These are phyloP conservation scores for Lactuca saligna DNA, from an alignment of 129 eudicot genomes.

Conservation along the genomic window DNA sequence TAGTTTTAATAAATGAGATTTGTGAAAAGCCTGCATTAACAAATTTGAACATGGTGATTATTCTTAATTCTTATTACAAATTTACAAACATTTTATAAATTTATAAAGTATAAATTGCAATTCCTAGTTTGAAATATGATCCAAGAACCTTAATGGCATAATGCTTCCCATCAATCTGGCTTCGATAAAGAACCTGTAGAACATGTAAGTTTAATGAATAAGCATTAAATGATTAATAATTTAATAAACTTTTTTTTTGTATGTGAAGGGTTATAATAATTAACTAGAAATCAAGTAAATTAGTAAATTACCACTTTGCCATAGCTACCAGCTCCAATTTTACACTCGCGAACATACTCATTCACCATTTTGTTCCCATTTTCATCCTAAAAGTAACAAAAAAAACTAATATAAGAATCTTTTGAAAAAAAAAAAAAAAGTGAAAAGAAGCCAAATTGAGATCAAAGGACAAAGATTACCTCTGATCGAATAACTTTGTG, in stretches of 20 bases:
- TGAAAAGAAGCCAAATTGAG: too few species aligned
- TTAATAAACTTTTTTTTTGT: neutral
- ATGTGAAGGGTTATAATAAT: constrained; percentile 2
- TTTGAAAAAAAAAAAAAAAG: too few species aligned
- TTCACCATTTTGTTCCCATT: constrained; percentile 86
- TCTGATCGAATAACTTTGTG: constrained; percentile 61
- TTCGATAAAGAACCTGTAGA: constrained; percentile 81
- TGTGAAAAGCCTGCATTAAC: constrained; percentile 83
- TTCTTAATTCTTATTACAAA: constrained; percentile 1
- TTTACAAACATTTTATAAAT: neutral
- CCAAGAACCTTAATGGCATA: constrained; percentile 86
- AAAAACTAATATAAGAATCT: too few species aligned
- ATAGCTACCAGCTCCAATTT: constrained; percentile 94
- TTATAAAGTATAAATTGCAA: neutral
- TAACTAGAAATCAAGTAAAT: constrained; percentile 31
- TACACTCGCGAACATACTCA: constrained; percentile 71
- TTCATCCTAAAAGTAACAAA: constrained; percentile 60
- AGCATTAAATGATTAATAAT: neutral
- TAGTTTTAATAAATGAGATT: constrained; percentile 78
- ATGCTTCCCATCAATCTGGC: constrained; percentile 75
- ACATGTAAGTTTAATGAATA: constrained; percentile 16
- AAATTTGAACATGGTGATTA: constrained; percentile 14
- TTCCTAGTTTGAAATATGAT: constrained; percentile 14
- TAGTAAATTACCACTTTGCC: constrained; percentile 99
- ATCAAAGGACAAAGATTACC: constrained; percentile 40